Percentiles rank a stretch among this genome's conserved stretches.
phyloP scores from a whole-genome alignment of 2,329 filamentous ascomycete species.

The Cryphonectria radicalis region DNA sequence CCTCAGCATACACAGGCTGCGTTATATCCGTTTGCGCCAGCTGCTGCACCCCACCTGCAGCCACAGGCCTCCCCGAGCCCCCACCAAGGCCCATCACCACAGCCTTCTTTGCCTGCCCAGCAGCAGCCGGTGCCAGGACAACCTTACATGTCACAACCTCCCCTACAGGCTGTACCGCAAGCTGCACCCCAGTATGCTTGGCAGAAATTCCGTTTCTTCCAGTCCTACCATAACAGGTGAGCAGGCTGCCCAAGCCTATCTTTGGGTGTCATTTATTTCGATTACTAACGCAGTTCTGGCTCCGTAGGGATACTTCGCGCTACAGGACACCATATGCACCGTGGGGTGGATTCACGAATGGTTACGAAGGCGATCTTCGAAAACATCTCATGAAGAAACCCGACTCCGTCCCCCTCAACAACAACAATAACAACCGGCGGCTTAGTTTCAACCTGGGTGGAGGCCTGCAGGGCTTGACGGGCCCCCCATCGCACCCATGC shows the following conservation, averaged over 20 bases:
- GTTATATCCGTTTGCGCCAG: conserved; percentile 1
- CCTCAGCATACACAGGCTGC: conserved; percentile 11
- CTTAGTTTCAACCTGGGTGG: conserved; percentile 30
- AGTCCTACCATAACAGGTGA: conserved; percentile 63
- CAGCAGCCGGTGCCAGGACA: conserved; percentile 22
- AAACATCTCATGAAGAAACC: conserved; percentile 51
- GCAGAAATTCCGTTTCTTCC: conserved; percentile 62
- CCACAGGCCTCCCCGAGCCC: conserved; percentile 6
- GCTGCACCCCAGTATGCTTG: conserved; percentile 40
- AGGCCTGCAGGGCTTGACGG: conserved; percentile 28
- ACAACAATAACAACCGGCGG: conserved; percentile 25
- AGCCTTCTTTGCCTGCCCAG: conserved; percentile 9
- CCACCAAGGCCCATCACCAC: conserved; percentile 3
- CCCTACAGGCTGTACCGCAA: conserved; percentile 13
- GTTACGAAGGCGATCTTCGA: conserved; percentile 58
- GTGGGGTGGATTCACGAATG: conserved; percentile 63
- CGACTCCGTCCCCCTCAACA: conserved; percentile 40
- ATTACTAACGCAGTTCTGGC: conserved; percentile 23
- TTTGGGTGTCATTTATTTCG: neutral
- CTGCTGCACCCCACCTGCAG: conserved; percentile 3
- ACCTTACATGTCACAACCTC: conserved; percentile 19
- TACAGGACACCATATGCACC: conserved; percentile 65
- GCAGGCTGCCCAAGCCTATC: conserved; percentile 26
- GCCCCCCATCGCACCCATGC: conserved; percentile 29
- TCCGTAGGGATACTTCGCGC: conserved; percentile 53